Conservation (phyloP, 768 basidiomycete species). For the Kwoniella newhampshirensis region DNA sequence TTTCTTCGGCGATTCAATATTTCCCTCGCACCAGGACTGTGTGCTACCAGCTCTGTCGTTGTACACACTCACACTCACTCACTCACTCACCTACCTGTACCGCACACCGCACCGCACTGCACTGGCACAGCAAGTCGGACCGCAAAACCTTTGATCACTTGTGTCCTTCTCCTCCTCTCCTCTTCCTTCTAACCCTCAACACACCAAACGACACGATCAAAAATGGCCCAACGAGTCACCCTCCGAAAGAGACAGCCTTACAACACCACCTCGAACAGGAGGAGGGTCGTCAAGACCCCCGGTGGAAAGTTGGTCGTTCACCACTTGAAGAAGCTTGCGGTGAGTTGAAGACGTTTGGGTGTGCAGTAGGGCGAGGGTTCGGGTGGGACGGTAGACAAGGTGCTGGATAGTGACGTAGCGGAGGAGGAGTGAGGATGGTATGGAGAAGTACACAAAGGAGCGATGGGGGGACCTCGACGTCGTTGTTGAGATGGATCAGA, state of each 20-base stretch:
- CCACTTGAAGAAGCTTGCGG: conserved; percentile 90
- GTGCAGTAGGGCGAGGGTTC: too few species aligned
- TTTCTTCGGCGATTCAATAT: background rate
- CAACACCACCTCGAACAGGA: conserved; percentile 95
- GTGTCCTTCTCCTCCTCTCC: background rate
- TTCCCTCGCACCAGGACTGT: background rate
- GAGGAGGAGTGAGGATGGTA: too few species aligned
- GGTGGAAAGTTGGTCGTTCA: conserved; percentile 98
- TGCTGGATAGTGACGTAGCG: too few species aligned
- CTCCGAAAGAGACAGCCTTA: conserved; percentile 95
- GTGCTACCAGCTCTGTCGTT: too few species aligned
- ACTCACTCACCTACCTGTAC: too few species aligned
- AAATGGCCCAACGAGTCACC: conserved; percentile 98
- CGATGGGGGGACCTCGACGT: too few species aligned
- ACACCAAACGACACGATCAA: conserved; percentile 6
- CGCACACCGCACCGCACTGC: too few species aligned
- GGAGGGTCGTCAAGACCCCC: conserved; percentile 95
- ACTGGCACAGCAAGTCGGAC: background rate
- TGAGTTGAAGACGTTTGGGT: conserved; percentile 32
- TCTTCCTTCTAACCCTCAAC: conserved; percentile 15
- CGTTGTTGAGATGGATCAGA: too few species aligned
- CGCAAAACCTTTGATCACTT: background rate
- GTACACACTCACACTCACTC: too few species aligned
- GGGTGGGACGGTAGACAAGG: too few species aligned
- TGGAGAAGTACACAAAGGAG: too few species aligned